Conservation (phyloP, 164 flowering plant species). For the Aristolochia californica region DNA sequence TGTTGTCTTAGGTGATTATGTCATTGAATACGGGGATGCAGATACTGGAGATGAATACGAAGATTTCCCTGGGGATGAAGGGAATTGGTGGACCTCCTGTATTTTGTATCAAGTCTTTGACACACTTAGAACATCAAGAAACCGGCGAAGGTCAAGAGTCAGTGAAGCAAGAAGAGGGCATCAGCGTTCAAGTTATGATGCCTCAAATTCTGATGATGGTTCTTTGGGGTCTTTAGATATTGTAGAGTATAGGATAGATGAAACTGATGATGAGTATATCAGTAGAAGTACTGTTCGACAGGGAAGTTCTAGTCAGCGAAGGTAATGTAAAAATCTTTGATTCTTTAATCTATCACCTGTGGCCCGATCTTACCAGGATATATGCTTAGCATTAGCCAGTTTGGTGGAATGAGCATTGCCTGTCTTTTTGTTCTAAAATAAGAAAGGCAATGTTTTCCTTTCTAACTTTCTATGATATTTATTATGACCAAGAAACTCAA, state of each 20-base stretch:
- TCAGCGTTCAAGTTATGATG: constrained; percentile 53
- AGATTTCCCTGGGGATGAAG: constrained; percentile 70
- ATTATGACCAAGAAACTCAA: too few species aligned
- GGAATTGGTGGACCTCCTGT: constrained; percentile 97
- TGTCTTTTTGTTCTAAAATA: neutral
- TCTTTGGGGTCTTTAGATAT: constrained; percentile 66
- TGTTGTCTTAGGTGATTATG: constrained; percentile 91
- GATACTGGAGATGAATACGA: constrained; percentile 77
- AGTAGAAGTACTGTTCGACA: constrained; percentile 31
- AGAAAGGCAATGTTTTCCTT: too few species aligned
- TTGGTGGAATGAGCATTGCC: neutral
- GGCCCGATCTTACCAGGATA: neutral
- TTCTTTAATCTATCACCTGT: neutral
- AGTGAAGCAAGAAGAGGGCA: constrained; percentile 51
- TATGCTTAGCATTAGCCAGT: neutral
- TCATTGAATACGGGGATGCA: constrained; percentile 87
- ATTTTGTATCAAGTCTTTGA: constrained; percentile 85
- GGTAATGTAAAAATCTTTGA: constrained; percentile 9
- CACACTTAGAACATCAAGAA: constrained; percentile 72
- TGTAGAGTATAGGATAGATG: constrained; percentile 57
- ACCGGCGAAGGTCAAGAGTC: constrained; percentile 65
- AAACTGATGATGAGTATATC: constrained; percentile 51
- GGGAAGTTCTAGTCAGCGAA: constrained; percentile 44
- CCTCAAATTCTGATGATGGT: constrained; percentile 77
- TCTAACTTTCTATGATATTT: too few species aligned